Conservation (phyloP, 768 basidiomycete genomes). For the Leucocoprinus sp. region DNA sequence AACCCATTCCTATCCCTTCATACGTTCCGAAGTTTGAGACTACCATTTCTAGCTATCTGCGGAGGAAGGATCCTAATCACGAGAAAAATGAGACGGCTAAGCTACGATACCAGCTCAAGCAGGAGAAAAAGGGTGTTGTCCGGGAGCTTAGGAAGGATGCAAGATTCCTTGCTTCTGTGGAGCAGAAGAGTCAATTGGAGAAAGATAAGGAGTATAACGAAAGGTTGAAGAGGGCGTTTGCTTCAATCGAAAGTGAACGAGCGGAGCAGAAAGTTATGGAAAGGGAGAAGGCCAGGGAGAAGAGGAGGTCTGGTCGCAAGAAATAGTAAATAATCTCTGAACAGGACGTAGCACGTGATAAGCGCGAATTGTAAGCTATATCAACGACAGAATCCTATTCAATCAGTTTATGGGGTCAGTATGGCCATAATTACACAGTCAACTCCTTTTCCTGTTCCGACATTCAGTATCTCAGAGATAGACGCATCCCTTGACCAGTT, state of each 20-base stretch:
- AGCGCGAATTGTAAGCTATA: neutral
- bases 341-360: slow-evolving; percentile 6
- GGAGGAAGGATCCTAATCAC: slow-evolving; percentile 83
- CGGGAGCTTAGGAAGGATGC: slow-evolving; percentile 94
- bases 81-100: slow-evolving; percentile 85
- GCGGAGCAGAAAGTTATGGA: slow-evolving; percentile 94
- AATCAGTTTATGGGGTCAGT: slow-evolving; percentile 1
- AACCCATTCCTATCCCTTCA: slow-evolving; percentile 90
- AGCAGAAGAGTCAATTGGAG: slow-evolving; percentile 75
- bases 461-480: slow-evolving; percentile 21
- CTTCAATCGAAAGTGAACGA: slow-evolving; percentile 74
- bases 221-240: slow-evolving; percentile 77
- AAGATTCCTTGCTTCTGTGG: slow-evolving; percentile 83
- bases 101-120: slow-evolving; percentile 81
- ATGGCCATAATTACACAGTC: slow-evolving; percentile 17
- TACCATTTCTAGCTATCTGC: slow-evolving; percentile 64
- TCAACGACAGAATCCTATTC: neutral
- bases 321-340: slow-evolving; percentile 22
- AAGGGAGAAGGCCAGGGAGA: slow-evolving; percentile 70
- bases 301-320: slow-evolving; percentile 69
- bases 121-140: slow-evolving; percentile 95
- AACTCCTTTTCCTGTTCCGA: slow-evolving; percentile 23
- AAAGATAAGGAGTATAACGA: slow-evolving; percentile 78
- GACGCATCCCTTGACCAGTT: slow-evolving; percentile 31
- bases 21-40: slow-evolving; percentile 92